phyloP scores from a whole-genome alignment of 169 alveolate species.

The Miamiensis avidus region DNA sequence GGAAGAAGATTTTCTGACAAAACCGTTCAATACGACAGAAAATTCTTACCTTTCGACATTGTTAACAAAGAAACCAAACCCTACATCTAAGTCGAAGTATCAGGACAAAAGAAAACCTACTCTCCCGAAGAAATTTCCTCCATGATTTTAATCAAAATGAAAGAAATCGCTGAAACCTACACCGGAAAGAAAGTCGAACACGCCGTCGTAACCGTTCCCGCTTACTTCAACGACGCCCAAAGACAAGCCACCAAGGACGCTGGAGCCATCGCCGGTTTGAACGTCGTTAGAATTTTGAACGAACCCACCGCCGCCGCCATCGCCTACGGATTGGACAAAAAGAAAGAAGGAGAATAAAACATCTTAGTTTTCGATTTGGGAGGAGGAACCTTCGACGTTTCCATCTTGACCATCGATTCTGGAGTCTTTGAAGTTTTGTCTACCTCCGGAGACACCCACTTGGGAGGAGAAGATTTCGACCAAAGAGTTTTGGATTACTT shows the following conservation, averaged over 20 bases:
- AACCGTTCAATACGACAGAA: slow-evolving; percentile 95
- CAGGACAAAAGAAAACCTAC: slow-evolving; percentile 90
- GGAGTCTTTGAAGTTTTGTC: slow-evolving; percentile 99
- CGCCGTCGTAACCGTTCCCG: slow-evolving; percentile 97
- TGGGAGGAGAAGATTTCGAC: slow-evolving; percentile 99
- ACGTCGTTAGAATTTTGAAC: slow-evolving; percentile 97
- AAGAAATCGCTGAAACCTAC: slow-evolving; percentile 97
- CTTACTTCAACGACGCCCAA: slow-evolving; percentile 99
- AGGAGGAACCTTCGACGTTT: slow-evolving; percentile 99
- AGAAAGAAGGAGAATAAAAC: slow-evolving; percentile 90
- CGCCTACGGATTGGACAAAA: slow-evolving; percentile 98
- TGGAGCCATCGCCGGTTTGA: slow-evolving; percentile 98
- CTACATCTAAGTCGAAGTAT: slow-evolving; percentile 91
- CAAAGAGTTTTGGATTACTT: slow-evolving; percentile 97
- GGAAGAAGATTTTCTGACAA: slow-evolving; percentile 97
- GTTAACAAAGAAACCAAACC: slow-evolving; percentile 95
- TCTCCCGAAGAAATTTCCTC: slow-evolving; percentile 99
- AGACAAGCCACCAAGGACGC: slow-evolving; percentile 99
- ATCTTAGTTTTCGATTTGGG: slow-evolving; percentile 99
- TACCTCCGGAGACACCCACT: slow-evolving; percentile 98
- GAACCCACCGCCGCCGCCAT: slow-evolving; percentile 99
- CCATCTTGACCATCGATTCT: slow-evolving; percentile 96
- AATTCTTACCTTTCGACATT: slow-evolving; percentile 95
- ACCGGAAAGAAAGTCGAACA: slow-evolving; percentile 95
- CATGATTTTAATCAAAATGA: slow-evolving; percentile 96